phyloP scores from a whole-genome alignment of 2,329 filamentous ascomycete genomes.

The Pseudogymnoascus sp. region DNA sequence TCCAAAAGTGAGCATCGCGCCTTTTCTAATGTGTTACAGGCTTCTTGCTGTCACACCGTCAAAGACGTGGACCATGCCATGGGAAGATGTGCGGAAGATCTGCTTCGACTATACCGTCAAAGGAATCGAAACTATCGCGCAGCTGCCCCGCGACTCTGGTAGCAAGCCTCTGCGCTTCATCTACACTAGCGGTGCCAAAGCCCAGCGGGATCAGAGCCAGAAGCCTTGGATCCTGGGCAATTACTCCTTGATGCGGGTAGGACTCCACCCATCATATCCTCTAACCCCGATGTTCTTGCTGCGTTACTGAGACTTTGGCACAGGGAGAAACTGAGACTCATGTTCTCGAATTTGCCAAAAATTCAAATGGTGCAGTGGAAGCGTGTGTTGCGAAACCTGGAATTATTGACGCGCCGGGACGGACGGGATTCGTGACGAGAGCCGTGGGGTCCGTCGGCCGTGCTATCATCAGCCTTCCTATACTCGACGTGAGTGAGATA shows the following conservation, averaged over 20 bases:
- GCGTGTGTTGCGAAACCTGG: constrained; percentile 37
- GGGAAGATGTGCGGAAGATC: constrained; percentile 34
- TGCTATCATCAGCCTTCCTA: constrained; percentile 28
- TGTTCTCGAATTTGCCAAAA: constrained; percentile 35
- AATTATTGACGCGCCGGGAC: constrained; percentile 32
- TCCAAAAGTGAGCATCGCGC: background rate
- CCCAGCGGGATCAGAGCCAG: constrained; percentile 40
- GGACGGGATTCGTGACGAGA: constrained; percentile 14
- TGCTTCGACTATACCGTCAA: constrained; percentile 34
- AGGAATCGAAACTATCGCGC: constrained; percentile 32
- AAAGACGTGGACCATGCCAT: constrained; percentile 27
- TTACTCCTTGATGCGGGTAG: constrained; percentile 42
- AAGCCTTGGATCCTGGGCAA: constrained; percentile 33
- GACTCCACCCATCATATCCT: constrained; percentile 15
- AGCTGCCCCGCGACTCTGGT: constrained; percentile 18
- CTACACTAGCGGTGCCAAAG: constrained; percentile 41
- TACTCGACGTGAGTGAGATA: constrained; percentile 32
- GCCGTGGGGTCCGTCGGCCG: constrained; percentile 20
- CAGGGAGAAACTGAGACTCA: constrained; percentile 42
- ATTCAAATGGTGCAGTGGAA: constrained; percentile 34
- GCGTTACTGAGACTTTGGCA: background rate
- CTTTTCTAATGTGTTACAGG: constrained; percentile 25
- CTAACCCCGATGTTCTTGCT: background rate
- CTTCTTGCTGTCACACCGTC: constrained; percentile 38
- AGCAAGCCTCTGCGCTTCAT: constrained; percentile 39